phyloP scores from a whole-genome alignment of 2,329 filamentous ascomycete genomes.

The Fusarium agapanthi region DNA sequence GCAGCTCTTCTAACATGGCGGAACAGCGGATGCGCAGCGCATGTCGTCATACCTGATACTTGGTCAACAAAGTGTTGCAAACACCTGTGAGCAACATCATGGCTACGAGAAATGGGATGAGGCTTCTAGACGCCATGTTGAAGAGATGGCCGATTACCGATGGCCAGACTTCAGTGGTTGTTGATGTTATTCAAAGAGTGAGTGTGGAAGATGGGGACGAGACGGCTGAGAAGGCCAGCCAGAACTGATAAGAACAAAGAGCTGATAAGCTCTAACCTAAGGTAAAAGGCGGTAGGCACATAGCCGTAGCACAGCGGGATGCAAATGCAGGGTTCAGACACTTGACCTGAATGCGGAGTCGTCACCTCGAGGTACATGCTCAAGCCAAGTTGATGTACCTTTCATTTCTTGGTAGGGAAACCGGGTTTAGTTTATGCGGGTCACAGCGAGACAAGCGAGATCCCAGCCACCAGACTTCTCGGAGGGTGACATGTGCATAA shows the following conservation, averaged over 20 bases:
- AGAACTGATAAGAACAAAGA: conserved; percentile 30
- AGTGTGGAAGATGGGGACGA: conserved; percentile 4
- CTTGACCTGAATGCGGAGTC: conserved; percentile 14
- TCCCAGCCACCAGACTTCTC: conserved; percentile 16
- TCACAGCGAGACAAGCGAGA: background rate
- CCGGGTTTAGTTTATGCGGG: background rate
- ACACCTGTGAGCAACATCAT: conserved; percentile 98
- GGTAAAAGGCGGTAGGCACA: conserved; percentile 4
- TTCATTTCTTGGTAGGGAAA: conserved; percentile 2
- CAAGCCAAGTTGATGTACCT: conserved; percentile 1
- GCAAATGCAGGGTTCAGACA: conserved; percentile 12
- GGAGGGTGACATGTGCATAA: background rate
- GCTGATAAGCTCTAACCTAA: conserved; percentile 27
- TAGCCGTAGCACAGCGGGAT: background rate
- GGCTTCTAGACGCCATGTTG: conserved; percentile 73
- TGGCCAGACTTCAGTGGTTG: conserved; percentile 1
- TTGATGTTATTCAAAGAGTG: conserved; percentile 9
- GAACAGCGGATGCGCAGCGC: background rate
- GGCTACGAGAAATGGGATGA: conserved; percentile 85
- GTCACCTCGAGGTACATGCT: conserved; percentile 3
- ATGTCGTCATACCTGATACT: conserved; percentile 78
- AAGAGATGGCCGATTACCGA: background rate
- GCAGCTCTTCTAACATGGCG: background rate
- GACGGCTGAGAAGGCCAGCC: background rate
- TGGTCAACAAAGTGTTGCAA: conserved; percentile 96